These are phyloP conservation scores for Vicia sativa DNA, from an alignment of 306 rosid species.

Conservation along the genomic window DNA sequence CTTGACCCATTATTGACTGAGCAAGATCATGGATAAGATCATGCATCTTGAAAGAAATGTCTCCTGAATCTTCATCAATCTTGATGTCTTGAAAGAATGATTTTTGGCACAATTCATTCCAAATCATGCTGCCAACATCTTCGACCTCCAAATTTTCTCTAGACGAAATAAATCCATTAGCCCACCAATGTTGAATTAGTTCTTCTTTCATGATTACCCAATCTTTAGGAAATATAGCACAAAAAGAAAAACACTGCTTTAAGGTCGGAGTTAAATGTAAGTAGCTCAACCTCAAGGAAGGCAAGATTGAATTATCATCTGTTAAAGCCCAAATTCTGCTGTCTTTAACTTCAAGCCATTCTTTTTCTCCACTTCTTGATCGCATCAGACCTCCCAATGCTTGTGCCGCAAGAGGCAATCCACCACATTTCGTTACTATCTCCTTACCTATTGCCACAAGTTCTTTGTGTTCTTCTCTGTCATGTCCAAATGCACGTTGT, in stretches of 20 bases:
- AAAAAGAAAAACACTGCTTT: background rate
- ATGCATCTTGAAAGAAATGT: background rate
- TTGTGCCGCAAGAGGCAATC: background rate
- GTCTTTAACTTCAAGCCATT: conserved; percentile 19
- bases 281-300: background rate
- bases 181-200: conserved; percentile 11
- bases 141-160: conserved; percentile 10
- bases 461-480: background rate
- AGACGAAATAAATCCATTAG: conserved; percentile 1
- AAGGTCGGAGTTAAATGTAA: background rate
- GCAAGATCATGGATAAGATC: conserved; percentile 15
- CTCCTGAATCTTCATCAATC: background rate
- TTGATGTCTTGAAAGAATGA: background rate
- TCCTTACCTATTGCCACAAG: background rate
- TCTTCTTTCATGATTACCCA: background rate
- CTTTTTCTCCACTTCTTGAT: background rate
- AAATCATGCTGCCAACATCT: conserved; percentile 1
- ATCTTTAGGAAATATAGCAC: conserved; percentile 33
- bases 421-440: conserved; percentile 1
- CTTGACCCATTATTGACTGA: conserved; percentile 3
- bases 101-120: conserved; percentile 12
- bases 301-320: background rate
- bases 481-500: conserved; percentile 1
- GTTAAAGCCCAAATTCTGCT: background rate
- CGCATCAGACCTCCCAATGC: conserved; percentile 23